Percentiles rank a stretch among this genome's conserved stretches.
Evolutionary conservation across 2,329 filamentous ascomycete genomes (phyloP).

Genomic region (Colletotrichum gloeosporioides): DNA sequence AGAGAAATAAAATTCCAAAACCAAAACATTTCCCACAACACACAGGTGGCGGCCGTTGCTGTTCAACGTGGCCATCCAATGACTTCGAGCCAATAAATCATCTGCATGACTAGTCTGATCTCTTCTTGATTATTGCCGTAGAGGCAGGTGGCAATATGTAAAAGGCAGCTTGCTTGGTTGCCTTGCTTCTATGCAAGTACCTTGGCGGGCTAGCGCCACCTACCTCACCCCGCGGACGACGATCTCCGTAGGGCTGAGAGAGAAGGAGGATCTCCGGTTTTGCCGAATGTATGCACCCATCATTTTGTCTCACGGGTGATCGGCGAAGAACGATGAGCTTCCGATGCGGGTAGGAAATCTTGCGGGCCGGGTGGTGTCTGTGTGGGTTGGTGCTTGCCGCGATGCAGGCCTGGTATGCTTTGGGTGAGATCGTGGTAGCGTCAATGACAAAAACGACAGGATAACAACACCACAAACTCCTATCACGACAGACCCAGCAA

Average conservation of each 20-base stretch:
- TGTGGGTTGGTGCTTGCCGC: background rate
- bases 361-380: background rate
- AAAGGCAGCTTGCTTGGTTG: background rate
- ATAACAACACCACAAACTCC: background rate
- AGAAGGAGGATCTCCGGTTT: background rate
- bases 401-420: background rate
- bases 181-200: background rate
- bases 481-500: background rate
- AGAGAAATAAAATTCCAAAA: background rate
- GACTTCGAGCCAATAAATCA: background rate
- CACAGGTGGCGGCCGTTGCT: background rate
- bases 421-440: background rate
- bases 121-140: background rate
- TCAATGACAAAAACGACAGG: background rate
- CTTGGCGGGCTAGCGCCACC: conserved; percentile 10
- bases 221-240: conserved; percentile 1
- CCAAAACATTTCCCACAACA: background rate
- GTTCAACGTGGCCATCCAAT: background rate
- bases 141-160: background rate
- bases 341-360: background rate
- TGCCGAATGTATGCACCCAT: background rate
- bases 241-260: conserved; percentile 15
- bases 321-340: background rate
- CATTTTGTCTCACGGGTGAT: background rate
- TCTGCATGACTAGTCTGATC: background rate